Conservation (phyloP, 1,139 yeast species). For the Saccharomycopsis hybrid region DNA sequence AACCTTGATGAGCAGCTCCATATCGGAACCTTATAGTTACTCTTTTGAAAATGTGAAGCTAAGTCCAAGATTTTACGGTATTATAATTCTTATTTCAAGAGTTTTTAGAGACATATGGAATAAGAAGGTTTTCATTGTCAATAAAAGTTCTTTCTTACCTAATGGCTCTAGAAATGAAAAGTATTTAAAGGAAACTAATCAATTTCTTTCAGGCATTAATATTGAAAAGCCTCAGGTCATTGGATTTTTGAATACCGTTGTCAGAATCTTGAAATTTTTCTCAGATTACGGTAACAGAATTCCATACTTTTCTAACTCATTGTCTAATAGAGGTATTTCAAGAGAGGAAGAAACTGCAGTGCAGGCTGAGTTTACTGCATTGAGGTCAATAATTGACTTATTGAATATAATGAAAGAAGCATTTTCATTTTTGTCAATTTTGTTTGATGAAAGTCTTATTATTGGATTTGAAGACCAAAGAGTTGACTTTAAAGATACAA, state of each 20-base stretch:
- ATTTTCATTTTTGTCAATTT: slow-evolving; percentile 73
- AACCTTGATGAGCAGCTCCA: neutral
- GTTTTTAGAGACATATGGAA: slow-evolving; percentile 77
- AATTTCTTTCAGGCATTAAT: slow-evolving; percentile 40
- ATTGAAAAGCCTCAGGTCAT: slow-evolving; percentile 53
- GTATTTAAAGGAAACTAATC: slow-evolving; percentile 42
- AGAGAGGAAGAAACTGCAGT: slow-evolving; percentile 54
- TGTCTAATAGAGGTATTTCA: slow-evolving; percentile 17
- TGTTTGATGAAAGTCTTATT: slow-evolving; percentile 63
- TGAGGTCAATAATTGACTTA: slow-evolving; percentile 69
- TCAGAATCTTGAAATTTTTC: slow-evolving; percentile 50
- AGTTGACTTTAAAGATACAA: slow-evolving; percentile 46
- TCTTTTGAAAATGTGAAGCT: slow-evolving; percentile 68
- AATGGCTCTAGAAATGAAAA: slow-evolving; percentile 32
- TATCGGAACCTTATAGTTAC: slow-evolving; percentile 17
- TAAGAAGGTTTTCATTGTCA: slow-evolving; percentile 53
- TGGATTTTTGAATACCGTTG: slow-evolving; percentile 55
- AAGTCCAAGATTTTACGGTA: slow-evolving; percentile 89
- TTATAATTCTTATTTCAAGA: slow-evolving; percentile 75
- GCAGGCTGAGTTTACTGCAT: slow-evolving; percentile 89
- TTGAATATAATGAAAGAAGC: slow-evolving; percentile 83
- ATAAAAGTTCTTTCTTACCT: slow-evolving; percentile 35
- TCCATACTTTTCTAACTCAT: slow-evolving; percentile 44
- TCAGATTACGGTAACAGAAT: slow-evolving; percentile 52
- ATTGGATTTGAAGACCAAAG: slow-evolving; percentile 17